phyloP scores from a whole-genome alignment of 148 eudicot genomes.

The Heliosperma pusillum region DNA sequence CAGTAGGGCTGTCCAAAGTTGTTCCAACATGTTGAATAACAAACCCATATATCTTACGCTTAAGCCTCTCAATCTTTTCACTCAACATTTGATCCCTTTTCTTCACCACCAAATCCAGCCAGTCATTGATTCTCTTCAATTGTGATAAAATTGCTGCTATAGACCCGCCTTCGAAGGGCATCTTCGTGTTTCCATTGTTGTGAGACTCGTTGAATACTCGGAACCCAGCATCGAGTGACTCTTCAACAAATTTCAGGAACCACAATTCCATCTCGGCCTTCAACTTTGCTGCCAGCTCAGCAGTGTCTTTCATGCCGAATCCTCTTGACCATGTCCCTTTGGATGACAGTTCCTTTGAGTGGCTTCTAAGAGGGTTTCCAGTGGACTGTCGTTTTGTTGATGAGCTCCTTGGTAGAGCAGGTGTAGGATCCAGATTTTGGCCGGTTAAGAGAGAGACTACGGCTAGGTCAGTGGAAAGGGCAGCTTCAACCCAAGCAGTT shows the following conservation, averaged over 20 bases:
- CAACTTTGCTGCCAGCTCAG: conserved; percentile 47
- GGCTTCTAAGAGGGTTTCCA: conserved; percentile 31
- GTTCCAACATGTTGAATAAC: conserved; percentile 92
- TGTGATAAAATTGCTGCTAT: conserved; percentile 75
- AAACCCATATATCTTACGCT: conserved; percentile 83
- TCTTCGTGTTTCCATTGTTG: conserved; percentile 32
- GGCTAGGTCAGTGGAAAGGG: conserved; percentile 90
- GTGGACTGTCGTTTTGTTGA: conserved; percentile 44
- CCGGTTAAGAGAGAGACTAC: conserved; percentile 65
- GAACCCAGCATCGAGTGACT: conserved; percentile 84
- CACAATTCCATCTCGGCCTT: conserved; percentile 82
- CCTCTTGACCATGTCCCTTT: conserved; percentile 56
- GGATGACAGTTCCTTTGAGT: too few species aligned
- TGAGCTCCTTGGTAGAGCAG: conserved; percentile 38
- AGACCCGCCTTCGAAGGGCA: conserved; percentile 42
- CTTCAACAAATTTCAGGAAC: conserved; percentile 78
- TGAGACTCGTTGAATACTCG: conserved; percentile 50
- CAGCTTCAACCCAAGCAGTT: conserved; percentile 96
- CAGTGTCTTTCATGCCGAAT: conserved; percentile 71
- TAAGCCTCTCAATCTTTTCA: conserved; percentile 71
- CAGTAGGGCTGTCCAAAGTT: conserved; percentile 38
- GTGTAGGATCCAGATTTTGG: conserved; percentile 35
- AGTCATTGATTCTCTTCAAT: conserved; percentile 87
- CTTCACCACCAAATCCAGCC: conserved; percentile 67
- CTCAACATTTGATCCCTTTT: conserved; percentile 50